phyloP scores from a whole-genome alignment of 2,329 filamentous ascomycete genomes.

The Sclerotinia borealis region DNA sequence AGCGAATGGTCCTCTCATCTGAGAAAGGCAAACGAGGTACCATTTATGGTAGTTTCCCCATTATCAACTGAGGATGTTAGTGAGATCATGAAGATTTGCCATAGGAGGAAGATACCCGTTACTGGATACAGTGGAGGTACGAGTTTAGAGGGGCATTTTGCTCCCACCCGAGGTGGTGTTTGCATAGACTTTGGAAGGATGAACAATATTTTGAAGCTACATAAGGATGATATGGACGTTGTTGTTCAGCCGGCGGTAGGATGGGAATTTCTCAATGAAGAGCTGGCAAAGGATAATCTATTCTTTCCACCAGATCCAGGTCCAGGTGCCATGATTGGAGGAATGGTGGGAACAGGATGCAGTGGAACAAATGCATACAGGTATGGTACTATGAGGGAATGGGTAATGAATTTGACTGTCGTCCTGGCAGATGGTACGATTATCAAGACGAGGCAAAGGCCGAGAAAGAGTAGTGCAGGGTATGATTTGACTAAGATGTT shows the following conservation, averaged over 20 bases:
- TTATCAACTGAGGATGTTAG: conserved; percentile 75
- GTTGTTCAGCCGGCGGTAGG: conserved; percentile 76
- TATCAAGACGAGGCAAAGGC: conserved; percentile 82
- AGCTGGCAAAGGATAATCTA: conserved; percentile 63
- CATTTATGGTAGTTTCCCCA: conserved; percentile 72
- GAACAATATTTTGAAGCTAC: conserved; percentile 71
- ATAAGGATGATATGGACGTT: conserved; percentile 72
- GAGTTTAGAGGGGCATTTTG: conserved; percentile 82
- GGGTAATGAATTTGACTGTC: conserved; percentile 81
- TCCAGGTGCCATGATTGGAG: conserved; percentile 86
- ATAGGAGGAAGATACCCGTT: conserved; percentile 73
- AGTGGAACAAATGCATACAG: conserved; percentile 84
- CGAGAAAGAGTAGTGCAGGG: conserved; percentile 82
- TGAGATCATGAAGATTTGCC: conserved; percentile 84
- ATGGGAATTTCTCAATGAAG: conserved; percentile 81
- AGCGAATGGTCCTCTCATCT: conserved; percentile 60
- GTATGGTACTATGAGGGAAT: conserved; percentile 92
- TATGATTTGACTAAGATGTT: conserved; percentile 89
- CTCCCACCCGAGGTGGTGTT: conserved; percentile 74
- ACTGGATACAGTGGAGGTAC: conserved; percentile 85
- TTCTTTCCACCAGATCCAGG: conserved; percentile 93
- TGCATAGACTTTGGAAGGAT: conserved; percentile 83
- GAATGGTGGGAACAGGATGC: conserved; percentile 71
- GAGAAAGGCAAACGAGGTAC: conserved; percentile 41
- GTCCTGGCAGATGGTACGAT: conserved; percentile 86